Base-by-base conservation (phyloP, 2,329 filamentous ascomycete species). In the Aureobasidium sp. region DNA sequence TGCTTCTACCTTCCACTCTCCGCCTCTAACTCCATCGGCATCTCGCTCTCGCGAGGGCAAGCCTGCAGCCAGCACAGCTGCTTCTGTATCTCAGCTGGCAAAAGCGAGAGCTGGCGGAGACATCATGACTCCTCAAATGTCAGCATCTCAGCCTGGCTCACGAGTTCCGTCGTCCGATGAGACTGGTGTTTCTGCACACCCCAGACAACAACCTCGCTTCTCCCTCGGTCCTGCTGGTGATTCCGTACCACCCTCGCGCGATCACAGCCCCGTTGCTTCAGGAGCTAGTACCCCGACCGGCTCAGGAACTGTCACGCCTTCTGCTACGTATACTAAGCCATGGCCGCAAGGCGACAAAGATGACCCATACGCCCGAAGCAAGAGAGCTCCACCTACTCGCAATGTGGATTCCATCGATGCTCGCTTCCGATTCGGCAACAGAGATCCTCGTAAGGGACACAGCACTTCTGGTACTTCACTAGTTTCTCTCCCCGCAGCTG, bases 331-430 rank as follows among this genome's bases (percentile, higher is more conserved):
- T 37, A 51, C 56, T 66, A 90, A 88, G 67, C 87, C 90, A 0
- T 88, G 90, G 66, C 91, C 91, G 4, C 82, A 85, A 20, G 90
- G 89, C 29, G 91, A 95, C 63, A 81, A 79, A 56, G 89, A 96
- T 70, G 91, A 96, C 68, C 91, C 91, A 0, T 96, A 96, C 70
- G 87, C 90, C n/a, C 89, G 90, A 65, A 87, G 84, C 68, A 91
- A 88, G 68, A 86, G 91, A 57, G 84, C 86, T 2, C 86, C 88
- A 1, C 90, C 88, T 67, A 78, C 81, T 29, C 84, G 83, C 66
- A 85, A 87, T 66, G 77, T 86, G 4, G 82, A 84, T 51, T 80
- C 85, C 36, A 82, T 96, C 48, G 91, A 96, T 69, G 83, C 88
- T 7, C 84, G 91, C 66, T 97, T 96, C 67, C 86, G 95, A 61